Conservation (phyloP, 257 asterid species). For the Solanum megistacrolobum region DNA sequence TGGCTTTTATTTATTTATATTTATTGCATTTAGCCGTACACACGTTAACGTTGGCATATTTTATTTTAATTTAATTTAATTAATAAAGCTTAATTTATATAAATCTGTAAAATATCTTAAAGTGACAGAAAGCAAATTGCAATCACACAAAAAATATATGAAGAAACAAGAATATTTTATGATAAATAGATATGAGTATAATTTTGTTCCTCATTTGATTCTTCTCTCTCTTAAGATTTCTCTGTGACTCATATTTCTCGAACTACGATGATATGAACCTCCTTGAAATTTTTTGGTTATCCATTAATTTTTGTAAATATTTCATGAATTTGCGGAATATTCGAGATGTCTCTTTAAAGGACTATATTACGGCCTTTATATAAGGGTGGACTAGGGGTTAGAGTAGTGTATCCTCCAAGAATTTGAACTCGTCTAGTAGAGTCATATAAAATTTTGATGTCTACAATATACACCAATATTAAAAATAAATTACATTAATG, state of each 20-base stretch:
- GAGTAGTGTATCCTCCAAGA: background rate
- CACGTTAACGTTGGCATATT: background rate
- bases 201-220: background rate
- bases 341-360: background rate
- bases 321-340: too few species aligned
- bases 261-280: too few species aligned
- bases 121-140: background rate
- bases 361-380: too few species aligned
- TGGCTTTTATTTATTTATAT: background rate
- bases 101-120: background rate
- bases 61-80: background rate
- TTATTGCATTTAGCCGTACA: background rate
- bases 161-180: too few species aligned
- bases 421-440: too few species aligned
- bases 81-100: background rate
- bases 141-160: background rate
- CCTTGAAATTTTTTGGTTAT: too few species aligned
- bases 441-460: too few species aligned
- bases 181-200: background rate
- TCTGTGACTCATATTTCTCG: too few species aligned
- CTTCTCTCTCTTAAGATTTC: too few species aligned
- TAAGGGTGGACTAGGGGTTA: background rate
- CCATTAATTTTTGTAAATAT: too few species aligned
- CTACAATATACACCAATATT: too few species aligned
- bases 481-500: too few species aligned